Evolutionary conservation across 768 basidiomycete species (phyloP).

Genomic region (Suillus paluster): DNA sequence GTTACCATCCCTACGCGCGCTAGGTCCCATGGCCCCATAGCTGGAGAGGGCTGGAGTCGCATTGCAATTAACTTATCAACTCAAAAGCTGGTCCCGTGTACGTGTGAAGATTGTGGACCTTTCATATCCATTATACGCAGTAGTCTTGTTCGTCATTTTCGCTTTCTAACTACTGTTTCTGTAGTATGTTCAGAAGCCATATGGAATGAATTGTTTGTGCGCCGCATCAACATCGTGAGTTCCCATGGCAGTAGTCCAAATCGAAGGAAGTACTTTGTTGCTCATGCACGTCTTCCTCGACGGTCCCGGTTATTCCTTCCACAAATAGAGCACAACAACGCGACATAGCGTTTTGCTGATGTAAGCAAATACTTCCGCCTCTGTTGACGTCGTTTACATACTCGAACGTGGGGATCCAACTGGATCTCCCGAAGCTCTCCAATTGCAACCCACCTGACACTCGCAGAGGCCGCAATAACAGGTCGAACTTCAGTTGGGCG

Average conservation of each 20-base stretch:
- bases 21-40: slow-evolving; percentile 35
- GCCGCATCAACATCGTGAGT: too few relatives aligned
- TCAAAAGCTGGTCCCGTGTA: slow-evolving; percentile 8
- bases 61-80: slow-evolving; percentile 13
- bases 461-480: neutral
- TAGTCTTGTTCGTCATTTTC: slow-evolving; percentile 2
- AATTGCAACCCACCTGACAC: neutral
- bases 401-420: neutral
- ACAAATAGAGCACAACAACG: neutral
- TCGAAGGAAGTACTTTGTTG: too few relatives aligned
- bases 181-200: slow-evolving; percentile 1
- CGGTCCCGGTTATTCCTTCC: neutral
- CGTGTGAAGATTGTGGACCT: slow-evolving; percentile 2
- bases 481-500: neutral
- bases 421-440: neutral
- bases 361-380: neutral
- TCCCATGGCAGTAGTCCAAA: too few relatives aligned
- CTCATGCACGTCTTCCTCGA: too few relatives aligned
- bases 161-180: slow-evolving; percentile 1
- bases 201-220: slow-evolving; percentile 2
- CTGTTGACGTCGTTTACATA: neutral
- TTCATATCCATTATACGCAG: slow-evolving; percentile 12
- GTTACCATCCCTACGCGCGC: slow-evolving; percentile 85
- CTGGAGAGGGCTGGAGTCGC: slow-evolving; percentile 13
- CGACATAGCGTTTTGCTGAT: neutral